Evolutionary conservation across 2,329 filamentous ascomycete species (phyloP).

Genomic region (Xylariaceae sp.): DNA sequence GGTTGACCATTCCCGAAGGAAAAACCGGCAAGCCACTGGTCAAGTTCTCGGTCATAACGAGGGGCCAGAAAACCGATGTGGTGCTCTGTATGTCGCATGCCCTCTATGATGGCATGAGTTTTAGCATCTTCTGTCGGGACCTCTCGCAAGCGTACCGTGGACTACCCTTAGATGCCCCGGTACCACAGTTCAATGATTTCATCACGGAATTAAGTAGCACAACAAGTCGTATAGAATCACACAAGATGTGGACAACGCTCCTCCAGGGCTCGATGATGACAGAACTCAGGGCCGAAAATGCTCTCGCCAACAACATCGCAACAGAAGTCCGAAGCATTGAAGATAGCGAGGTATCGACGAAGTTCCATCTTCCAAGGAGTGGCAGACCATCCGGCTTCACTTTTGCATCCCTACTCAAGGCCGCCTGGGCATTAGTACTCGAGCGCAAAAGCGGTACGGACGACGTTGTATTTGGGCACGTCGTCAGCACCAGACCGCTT

Average conservation of each 20-base stretch:
- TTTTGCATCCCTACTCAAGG: neutral
- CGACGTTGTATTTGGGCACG: constrained; percentile 1
- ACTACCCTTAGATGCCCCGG: neutral
- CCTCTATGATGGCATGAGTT: constrained; percentile 2
- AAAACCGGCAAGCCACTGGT: neutral
- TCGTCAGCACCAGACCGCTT: neutral
- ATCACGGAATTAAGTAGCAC: too few species aligned
- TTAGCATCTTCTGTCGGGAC: neutral
- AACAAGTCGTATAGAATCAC: neutral
- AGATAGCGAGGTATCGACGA: neutral
- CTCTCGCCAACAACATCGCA: neutral
- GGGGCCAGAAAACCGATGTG: neutral
- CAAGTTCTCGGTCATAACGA: neutral
- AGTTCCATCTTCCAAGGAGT: neutral
- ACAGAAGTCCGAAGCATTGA: neutral
- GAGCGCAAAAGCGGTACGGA: neutral
- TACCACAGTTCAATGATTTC: neutral
- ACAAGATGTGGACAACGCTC: neutral
- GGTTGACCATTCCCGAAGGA: too few species aligned
- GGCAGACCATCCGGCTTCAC: neutral
- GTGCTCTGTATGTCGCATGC: neutral
- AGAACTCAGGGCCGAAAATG: neutral
- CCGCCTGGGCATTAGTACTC: neutral
- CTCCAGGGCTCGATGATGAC: neutral
- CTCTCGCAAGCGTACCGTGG: neutral